Percentiles rank a stretch among this genome's conserved stretches.
Evolutionary conservation across 257 asterid genomes (phyloP).

Genomic region (Solanum pimpinellifolium): DNA sequence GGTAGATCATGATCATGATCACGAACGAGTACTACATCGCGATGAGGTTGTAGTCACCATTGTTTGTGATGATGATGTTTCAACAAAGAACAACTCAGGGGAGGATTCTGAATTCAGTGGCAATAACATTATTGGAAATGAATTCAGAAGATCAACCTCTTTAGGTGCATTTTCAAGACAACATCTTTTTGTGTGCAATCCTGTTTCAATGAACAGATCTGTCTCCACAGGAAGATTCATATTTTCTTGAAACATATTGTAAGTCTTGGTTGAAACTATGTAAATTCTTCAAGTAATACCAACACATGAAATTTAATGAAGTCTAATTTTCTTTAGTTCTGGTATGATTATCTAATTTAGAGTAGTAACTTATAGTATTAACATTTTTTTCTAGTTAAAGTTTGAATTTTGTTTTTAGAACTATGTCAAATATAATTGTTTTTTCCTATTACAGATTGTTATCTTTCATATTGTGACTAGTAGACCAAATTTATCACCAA

Average conservation of each 20-base stretch:
- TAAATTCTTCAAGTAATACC: not conserved
- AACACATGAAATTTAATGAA: not conserved
- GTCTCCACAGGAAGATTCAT: conserved; percentile 32
- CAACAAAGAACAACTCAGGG: not conserved
- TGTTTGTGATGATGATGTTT: not conserved
- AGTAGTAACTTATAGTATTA: no score
- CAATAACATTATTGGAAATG: not conserved
- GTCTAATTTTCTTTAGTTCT: not conserved
- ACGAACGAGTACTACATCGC: not conserved
- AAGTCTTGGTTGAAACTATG: not conserved
- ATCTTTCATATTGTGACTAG: no score
- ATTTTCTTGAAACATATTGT: conserved; percentile 15
- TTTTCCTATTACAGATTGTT: no score
- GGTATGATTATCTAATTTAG: not conserved
- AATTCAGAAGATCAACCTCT: conserved; percentile 27
- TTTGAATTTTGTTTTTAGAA: no score
- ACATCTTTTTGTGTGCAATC: conserved; percentile 5
- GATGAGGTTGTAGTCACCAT: conserved; percentile 13
- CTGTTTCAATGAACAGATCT: conserved; percentile 34
- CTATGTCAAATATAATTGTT: no score
- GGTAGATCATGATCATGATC: conserved; percentile 32
- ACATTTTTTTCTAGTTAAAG: no score
- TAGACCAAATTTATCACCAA: no score
- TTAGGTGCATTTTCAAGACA: conserved; percentile 24
- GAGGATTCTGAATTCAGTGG: not conserved